A percentile compares a stretch with the other conserved stretches of the same genome.
phyloP scores from a whole-genome alignment of 345 rosid genomes.

The sweet orange (Citrus sinensis) region DVS_A1.0 CM039168.1:5008501-5009000 shows the following conservation, averaged over 20 bases:
- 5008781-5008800: constrained; percentile 15
- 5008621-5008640: neutral
- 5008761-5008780: constrained; percentile 30
- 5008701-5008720: neutral
- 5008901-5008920: neutral
- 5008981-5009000: neutral
- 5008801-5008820: neutral
- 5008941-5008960: neutral
- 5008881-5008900: neutral
- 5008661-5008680: neutral
- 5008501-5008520: too few relatives aligned
- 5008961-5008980: neutral
- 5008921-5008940: neutral
- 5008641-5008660: neutral
- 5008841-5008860: neutral
- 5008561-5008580: rapidly evolving
- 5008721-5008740: neutral
- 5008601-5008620: too few relatives aligned
- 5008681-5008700: neutral
- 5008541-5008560: too few relatives aligned
- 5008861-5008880: neutral
- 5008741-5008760: constrained; percentile 11
- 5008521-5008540: too few relatives aligned
- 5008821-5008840: neutral
- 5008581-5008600: too few relatives aligned